phyloP scores from a whole-genome alignment of 768 basidiomycete species.

The Rickenella mellea region DNA sequence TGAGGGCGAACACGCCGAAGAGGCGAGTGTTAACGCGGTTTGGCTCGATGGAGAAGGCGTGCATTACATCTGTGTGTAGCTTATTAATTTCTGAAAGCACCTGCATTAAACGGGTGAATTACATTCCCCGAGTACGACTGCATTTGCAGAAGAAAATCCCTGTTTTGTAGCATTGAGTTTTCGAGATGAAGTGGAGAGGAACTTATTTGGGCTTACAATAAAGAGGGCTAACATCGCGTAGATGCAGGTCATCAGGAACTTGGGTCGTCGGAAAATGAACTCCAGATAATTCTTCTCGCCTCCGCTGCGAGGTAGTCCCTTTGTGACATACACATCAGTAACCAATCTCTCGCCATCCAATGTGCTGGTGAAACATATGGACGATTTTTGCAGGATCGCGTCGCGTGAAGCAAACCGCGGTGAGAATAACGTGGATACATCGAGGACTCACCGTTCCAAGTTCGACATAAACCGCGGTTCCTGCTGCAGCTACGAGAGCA shows the following conservation, averaged over 20 bases:
- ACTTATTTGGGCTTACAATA: slow-evolving; percentile 29
- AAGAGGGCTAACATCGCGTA: slow-evolving; percentile 51
- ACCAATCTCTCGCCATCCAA: too few species aligned
- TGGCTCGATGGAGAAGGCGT: slow-evolving; percentile 35
- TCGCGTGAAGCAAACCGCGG: too few species aligned
- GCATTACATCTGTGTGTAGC: too few species aligned
- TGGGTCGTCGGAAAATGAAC: slow-evolving; percentile 55
- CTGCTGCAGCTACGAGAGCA: slow-evolving; percentile 51
- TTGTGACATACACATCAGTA: too few species aligned
- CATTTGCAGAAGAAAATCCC: slow-evolving; percentile 51
- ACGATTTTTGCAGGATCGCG: too few species aligned
- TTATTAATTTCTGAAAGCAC: too few species aligned
- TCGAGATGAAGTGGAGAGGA: too few species aligned
- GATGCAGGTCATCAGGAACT: slow-evolving; percentile 49
- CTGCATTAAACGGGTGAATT: too few species aligned
- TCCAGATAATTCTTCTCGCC: slow-evolving; percentile 75
- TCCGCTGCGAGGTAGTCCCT: slow-evolving; percentile 66
- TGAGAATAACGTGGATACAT: too few species aligned
- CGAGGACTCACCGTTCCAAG: slow-evolving; percentile 72
- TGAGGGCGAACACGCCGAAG: slow-evolving; percentile 45
- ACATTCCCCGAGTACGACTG: slow-evolving; percentile 71
- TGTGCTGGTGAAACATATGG: too few species aligned
- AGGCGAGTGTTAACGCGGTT: slow-evolving; percentile 41
- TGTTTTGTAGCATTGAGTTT: slow-evolving; percentile 17
- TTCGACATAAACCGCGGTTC: slow-evolving; percentile 67